A percentile compares a stretch with the other conserved stretches of the same genome.
Conservation (phyloP, 176 grass and related monocot genomes). For the Triticum turgidum region DNA sequence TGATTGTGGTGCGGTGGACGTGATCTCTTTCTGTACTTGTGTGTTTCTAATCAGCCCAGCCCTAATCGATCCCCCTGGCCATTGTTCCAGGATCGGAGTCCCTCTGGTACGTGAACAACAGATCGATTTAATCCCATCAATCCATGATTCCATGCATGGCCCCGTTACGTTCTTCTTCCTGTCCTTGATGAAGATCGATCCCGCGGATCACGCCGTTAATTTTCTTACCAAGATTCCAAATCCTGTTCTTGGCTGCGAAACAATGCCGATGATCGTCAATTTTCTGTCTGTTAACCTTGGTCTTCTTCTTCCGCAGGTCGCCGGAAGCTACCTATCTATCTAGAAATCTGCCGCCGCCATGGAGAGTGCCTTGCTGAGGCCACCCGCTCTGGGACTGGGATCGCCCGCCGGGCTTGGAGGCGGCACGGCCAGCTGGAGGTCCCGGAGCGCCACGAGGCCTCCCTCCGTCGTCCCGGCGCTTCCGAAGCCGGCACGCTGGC, state of each 20-base stretch:
- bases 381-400: neutral
- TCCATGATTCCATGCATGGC: neutral
- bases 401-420: neutral
- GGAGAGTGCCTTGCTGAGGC: constrained; percentile 4
- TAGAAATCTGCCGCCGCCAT: neutral
- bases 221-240: neutral
- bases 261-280: neutral
- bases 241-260: neutral
- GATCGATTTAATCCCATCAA: neutral
- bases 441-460: neutral
- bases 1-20: neutral
- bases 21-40: neutral
- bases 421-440: neutral
- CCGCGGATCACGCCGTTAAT: neutral
- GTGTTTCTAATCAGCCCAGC: neutral
- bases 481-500: neutral
- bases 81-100: neutral
- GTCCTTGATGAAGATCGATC: neutral
- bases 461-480: neutral
- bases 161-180: neutral
- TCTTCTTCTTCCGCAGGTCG: neutral
- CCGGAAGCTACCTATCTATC: neutral
- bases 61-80: neutral
- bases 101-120: neutral
- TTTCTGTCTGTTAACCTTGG: neutral